Conservation (phyloP, 2,329 filamentous ascomycete genomes). For the Neoascochyta sp. region DNA sequence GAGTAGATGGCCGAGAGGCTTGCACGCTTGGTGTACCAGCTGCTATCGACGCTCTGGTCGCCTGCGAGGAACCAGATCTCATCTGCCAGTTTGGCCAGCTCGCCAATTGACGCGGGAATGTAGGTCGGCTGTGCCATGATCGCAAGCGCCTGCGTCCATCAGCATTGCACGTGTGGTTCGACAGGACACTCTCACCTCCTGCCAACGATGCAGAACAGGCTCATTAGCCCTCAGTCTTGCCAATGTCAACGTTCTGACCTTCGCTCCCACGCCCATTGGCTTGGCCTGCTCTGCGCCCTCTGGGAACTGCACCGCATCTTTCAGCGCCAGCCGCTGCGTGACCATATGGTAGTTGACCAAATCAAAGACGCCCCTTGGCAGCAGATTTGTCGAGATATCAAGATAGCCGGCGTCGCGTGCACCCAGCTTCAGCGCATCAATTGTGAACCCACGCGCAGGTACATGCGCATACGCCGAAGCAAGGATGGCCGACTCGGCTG, state of each 20-base stretch:
- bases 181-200: no score
- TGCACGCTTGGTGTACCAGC: slow-evolving; percentile 78
- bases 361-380: slow-evolving; percentile 76
- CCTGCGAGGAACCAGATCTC: slow-evolving; percentile 88
- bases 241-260: slow-evolving; percentile 69
- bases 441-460: slow-evolving; percentile 77
- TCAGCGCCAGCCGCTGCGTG: slow-evolving; percentile 60
- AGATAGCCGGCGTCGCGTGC: slow-evolving; percentile 81
- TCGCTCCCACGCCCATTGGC: slow-evolving; percentile 53
- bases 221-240: slow-evolving; percentile 72
- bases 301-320: slow-evolving; percentile 46
- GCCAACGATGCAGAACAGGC: slow-evolving; percentile 72
- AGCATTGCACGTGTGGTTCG: no score
- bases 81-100: slow-evolving; percentile 79
- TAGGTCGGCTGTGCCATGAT: slow-evolving; percentile 84
- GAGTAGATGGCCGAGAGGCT: slow-evolving; percentile 66
- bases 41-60: slow-evolving; percentile 74
- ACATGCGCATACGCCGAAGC: slow-evolving; percentile 75
- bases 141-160: slow-evolving; percentile 65
- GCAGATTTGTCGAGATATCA: slow-evolving; percentile 78
- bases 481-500: slow-evolving; percentile 72
- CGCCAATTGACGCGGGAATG: slow-evolving; percentile 69
- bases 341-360: slow-evolving; percentile 76
- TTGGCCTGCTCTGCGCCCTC: slow-evolving; percentile 31
- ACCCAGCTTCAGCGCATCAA: slow-evolving; percentile 67